Percentiles rank a stretch among this genome's conserved stretches.
Conservation (phyloP, 2,329 filamentous ascomycete species). For the Westerdykella ornata region DNA sequence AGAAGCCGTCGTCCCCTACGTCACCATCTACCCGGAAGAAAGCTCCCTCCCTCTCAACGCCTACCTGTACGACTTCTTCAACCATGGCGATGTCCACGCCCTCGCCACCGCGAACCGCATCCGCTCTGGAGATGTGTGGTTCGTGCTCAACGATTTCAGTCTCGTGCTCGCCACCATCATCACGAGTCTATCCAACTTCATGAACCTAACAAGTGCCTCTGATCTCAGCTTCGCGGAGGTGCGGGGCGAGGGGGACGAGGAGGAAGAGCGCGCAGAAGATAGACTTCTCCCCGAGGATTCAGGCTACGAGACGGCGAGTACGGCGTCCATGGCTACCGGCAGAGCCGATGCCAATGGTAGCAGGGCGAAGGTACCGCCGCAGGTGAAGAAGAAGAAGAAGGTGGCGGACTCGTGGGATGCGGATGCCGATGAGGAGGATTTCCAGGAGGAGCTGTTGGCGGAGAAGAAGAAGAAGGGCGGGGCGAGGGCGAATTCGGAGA, state of each 20-base stretch:
- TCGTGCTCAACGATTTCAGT: conserved; percentile 60
- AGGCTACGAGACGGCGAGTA: conserved; percentile 20
- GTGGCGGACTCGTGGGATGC: conserved; percentile 39
- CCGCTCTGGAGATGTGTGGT: conserved; percentile 63
- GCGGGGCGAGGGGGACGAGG: conserved; percentile 47
- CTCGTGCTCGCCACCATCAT: conserved; percentile 64
- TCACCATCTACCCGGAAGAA: conserved; percentile 56
- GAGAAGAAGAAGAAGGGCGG: conserved; percentile 20
- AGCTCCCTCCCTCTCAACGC: conserved; percentile 53
- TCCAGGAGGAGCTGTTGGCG: conserved; percentile 24
- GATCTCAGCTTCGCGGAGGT: conserved; percentile 49
- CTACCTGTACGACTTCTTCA: conserved; percentile 71
- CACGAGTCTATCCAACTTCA: conserved; percentile 54
- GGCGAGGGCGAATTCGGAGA: conserved; percentile 16
- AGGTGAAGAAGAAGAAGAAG: conserved; percentile 38
- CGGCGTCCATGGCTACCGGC: conserved; percentile 21
- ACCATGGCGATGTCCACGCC: conserved; percentile 58
- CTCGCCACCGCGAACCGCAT: conserved; percentile 61
- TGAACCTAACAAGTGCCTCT: conserved; percentile 44
- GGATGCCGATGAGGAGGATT: conserved; percentile 34
- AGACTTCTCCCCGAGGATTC: conserved; percentile 26
- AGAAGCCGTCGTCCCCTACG: conserved; percentile 63
- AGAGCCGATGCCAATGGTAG: conserved; percentile 25
- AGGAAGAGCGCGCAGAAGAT: conserved; percentile 43
- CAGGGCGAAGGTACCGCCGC: conserved; percentile 23